Evolutionary conservation across 805 yeast genomes (phyloP).

Genomic region (Candida easanensis): DNA sequence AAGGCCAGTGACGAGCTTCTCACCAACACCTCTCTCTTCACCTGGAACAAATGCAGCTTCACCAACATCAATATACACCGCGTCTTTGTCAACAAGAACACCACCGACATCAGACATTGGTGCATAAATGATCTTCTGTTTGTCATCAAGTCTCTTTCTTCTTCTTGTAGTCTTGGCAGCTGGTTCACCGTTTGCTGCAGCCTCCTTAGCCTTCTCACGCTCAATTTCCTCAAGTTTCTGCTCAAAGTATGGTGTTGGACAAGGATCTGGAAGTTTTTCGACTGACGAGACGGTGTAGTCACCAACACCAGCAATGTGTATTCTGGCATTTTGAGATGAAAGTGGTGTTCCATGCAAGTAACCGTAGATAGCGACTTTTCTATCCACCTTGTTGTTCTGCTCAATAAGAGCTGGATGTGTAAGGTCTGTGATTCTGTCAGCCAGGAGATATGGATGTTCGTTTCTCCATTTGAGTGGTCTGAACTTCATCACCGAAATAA

Average conservation of each 20-base stretch:
- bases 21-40: slow-evolving; percentile 79
- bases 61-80: slow-evolving; percentile 79
- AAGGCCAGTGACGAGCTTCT: slow-evolving; percentile 74
- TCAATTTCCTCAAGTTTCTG: slow-evolving; percentile 80
- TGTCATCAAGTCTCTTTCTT: slow-evolving; percentile 89
- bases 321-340: slow-evolving; percentile 60
- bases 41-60: slow-evolving; percentile 57
- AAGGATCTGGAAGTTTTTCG: slow-evolving; percentile 95
- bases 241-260: slow-evolving; percentile 94
- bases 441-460: slow-evolving; percentile 92
- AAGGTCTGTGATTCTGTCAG: slow-evolving; percentile 88
- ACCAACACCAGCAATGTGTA: slow-evolving; percentile 96
- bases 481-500: slow-evolving; percentile 95
- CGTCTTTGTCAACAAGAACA: slow-evolving; percentile 93
- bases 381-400: slow-evolving; percentile 75
- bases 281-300: slow-evolving; percentile 73
- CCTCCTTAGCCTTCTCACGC: slow-evolving; percentile 65
- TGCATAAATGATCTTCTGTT: slow-evolving; percentile 91
- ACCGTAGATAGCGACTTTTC: slow-evolving; percentile 91
- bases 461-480: slow-evolving; percentile 99
- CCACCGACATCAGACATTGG: slow-evolving; percentile 99
- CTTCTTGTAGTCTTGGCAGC: slow-evolving; percentile 67
- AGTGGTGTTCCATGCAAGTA: slow-evolving; percentile 93
- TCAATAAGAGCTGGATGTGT: slow-evolving; percentile 88
- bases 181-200: slow-evolving; percentile 57